Base-by-base conservation (phyloP, 2,329 filamentous ascomycete genomes). In the Trichoderma harzianum region DNA sequence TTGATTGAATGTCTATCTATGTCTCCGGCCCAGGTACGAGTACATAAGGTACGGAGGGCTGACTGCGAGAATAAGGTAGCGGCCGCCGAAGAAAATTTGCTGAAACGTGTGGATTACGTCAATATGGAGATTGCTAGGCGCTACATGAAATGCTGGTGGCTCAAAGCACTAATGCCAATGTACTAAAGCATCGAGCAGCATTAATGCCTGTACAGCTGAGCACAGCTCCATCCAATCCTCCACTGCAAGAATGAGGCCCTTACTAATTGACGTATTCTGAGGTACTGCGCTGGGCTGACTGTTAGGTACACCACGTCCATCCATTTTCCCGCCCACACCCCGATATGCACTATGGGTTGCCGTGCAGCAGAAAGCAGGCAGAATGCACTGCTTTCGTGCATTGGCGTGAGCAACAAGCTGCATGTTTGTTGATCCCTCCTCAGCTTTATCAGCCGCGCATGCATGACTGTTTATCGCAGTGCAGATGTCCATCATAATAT, bases 381-480 rank as follows among this genome's bases (percentile, higher is more conserved):
- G 55, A 67, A 51, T 53, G 66, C 66, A 69, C 18, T 62, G 66
- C 66, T 69, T 69, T 70, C 58, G 68, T 70, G 68, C 68, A 63
- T 64, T 70, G 68, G 68, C 63, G 63, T 34, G 30, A 18, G 43
- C 26, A 55, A 55, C 16, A 32, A 21, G 43, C 43, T 70, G 68
- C 67, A 64, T 57, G 21, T 64, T 60, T 70, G 68, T 70, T 70
- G 68, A 70, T 70, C 57, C 55, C 39, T 26, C 5, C 18, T 34
- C 24, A 39, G 66, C 30, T 21, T 32, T 21, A 16, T 69, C 57
- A 62, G 58, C 67, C 30, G 55, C 7, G 64, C 64, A 32, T 60
- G 57, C 57, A 60, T 34, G 5, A 32, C 11, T 34, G 28, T 58
- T 60, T 34, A 32, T 60, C 57, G 30, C 57, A 21, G 10, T 53